A percentile compares a stretch with the other conserved stretches of the same genome.
Evolutionary conservation across 192 early-diverging fungal species (phyloP).

Genomic region (Blastocladiella britannica): DNA sequence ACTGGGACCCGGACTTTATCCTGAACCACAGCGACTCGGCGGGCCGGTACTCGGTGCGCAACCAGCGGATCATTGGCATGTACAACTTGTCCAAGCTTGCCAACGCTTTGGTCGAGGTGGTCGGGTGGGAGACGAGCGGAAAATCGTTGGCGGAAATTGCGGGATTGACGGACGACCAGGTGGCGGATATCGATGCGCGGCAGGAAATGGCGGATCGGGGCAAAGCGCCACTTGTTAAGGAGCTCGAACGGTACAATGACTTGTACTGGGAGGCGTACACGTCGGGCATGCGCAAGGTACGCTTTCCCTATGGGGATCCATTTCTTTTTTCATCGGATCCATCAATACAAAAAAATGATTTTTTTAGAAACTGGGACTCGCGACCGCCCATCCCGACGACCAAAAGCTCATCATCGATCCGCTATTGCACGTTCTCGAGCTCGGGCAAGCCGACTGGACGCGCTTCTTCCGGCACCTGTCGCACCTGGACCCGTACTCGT

Average conservation of each 20-base stretch:
- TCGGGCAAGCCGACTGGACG: slow-evolving; percentile 47
- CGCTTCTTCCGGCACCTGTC: slow-evolving; percentile 50
- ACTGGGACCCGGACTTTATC: slow-evolving; percentile 53
- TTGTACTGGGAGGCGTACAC: slow-evolving; percentile 26
- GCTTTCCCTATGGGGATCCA: slow-evolving; percentile 11
- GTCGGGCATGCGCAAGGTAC: slow-evolving; percentile 42
- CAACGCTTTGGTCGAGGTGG: slow-evolving; percentile 35
- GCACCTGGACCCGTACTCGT: slow-evolving; percentile 20
- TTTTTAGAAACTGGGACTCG: slow-evolving; percentile 22
- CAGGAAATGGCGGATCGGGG: slow-evolving; percentile 12
- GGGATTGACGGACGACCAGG: slow-evolving; percentile 3
- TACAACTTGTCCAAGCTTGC: slow-evolving; percentile 65
- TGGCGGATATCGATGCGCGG: slow-evolving; percentile 6
- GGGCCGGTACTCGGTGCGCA: slow-evolving; percentile 53
- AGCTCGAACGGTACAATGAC: slow-evolving; percentile 26
- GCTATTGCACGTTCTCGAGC: slow-evolving; percentile 38
- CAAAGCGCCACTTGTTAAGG: slow-evolving; percentile 18
- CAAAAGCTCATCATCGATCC: slow-evolving; percentile 36
- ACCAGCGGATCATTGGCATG: slow-evolving; percentile 58
- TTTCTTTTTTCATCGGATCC: no score
- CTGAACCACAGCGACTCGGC: slow-evolving; percentile 57
- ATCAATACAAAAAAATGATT: no score
- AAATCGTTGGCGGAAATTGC: slow-evolving; percentile 18
- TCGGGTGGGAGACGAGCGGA: slow-evolving; percentile 25
- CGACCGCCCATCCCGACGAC: slow-evolving; percentile 15